Conservation (phyloP, 768 basidiomycete species). For the Kwoniella sp. region DNA sequence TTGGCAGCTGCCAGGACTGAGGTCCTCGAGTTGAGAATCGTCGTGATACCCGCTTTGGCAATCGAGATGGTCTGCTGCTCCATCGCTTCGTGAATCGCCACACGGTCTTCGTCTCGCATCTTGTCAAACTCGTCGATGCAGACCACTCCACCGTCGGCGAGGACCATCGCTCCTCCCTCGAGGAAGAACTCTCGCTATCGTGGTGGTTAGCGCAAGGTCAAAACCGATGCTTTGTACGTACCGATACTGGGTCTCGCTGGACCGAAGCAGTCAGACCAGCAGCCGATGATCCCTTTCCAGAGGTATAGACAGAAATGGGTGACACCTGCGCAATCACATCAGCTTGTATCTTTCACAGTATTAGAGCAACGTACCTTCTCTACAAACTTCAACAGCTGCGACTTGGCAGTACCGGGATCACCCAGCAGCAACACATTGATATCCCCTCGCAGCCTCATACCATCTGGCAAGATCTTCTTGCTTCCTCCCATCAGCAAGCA, state of each 20-base stretch:
- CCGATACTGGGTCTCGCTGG: conserved; percentile 85
- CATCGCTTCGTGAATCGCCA: conserved; percentile 99
- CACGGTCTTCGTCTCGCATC: conserved; percentile 98
- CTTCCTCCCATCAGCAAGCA: conserved; percentile 97
- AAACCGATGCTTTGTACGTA: conserved; percentile 55
- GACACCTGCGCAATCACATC: conserved; percentile 62
- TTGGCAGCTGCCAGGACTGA: conserved; percentile 96
- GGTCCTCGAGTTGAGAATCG: conserved; percentile 90
- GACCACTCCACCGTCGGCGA: conserved; percentile 95
- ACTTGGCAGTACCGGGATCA: conserved; percentile 98
- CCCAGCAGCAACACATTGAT: conserved; percentile 95
- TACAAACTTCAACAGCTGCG: conserved; percentile 95
- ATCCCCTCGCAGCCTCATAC: conserved; percentile 92
- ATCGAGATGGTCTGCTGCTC: conserved; percentile 99
- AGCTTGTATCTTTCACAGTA: conserved; percentile 2
- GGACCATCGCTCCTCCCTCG: conserved; percentile 98
- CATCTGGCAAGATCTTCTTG: conserved; percentile 93
- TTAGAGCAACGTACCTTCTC: conserved; percentile 65
- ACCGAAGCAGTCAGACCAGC: conserved; percentile 97
- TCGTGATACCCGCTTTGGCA: conserved; percentile 97
- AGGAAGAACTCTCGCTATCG: conserved; percentile 91
- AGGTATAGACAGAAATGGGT: conserved; percentile 96
- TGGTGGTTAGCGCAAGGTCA: not conserved
- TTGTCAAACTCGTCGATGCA: conserved; percentile 99
- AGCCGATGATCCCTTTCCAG: conserved; percentile 96